Evolutionary conservation across 2,329 filamentous ascomycete genomes (phyloP).

Genomic region (Colletotrichum incanum): DNA sequence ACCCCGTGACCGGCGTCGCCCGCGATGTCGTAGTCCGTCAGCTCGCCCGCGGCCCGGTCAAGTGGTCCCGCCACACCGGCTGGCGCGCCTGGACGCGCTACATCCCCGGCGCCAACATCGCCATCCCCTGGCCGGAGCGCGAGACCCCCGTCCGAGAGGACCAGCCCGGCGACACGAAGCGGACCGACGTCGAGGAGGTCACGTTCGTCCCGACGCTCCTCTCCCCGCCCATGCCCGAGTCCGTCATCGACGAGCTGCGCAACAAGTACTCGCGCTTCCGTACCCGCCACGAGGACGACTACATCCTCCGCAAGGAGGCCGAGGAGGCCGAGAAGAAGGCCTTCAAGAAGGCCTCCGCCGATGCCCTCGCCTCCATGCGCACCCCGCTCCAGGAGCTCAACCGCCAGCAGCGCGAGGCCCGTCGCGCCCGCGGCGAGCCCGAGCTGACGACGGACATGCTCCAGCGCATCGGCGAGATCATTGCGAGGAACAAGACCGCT

Average conservation of each 20-base stretch:
- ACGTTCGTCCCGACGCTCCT: slow-evolving; percentile 87
- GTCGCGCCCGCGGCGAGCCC: slow-evolving; percentile 69
- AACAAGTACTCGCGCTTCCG: slow-evolving; percentile 87
- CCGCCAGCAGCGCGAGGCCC: slow-evolving; percentile 66
- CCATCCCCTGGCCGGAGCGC: slow-evolving; percentile 83
- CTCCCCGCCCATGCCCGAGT: slow-evolving; percentile 81
- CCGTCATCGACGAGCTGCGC: slow-evolving; percentile 88
- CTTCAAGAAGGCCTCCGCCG: slow-evolving; percentile 70
- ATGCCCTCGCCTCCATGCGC: slow-evolving; percentile 59
- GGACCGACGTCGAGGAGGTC: slow-evolving; percentile 80
- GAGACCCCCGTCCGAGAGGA: slow-evolving; percentile 67
- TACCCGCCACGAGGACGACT: slow-evolving; percentile 84
- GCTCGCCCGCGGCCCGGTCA: slow-evolving; percentile 68
- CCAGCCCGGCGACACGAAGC: slow-evolving; percentile 78
- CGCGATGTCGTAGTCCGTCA: slow-evolving; percentile 86
- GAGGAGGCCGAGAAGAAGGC: slow-evolving; percentile 67
- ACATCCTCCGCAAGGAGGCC: slow-evolving; percentile 74
- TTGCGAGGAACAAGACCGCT: slow-evolving; percentile 67
- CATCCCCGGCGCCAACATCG: slow-evolving; percentile 79
- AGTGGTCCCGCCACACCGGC: slow-evolving; percentile 62
- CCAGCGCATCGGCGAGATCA: slow-evolving; percentile 74
- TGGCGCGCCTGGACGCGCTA: slow-evolving; percentile 67
- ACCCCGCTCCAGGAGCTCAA: slow-evolving; percentile 75
- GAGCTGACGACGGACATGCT: slow-evolving; percentile 72
- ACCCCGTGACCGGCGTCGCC: slow-evolving; percentile 74